Base-by-base conservation (phyloP, 2,329 filamentous ascomycete genomes). In the Fusarium hainanense region DNA sequence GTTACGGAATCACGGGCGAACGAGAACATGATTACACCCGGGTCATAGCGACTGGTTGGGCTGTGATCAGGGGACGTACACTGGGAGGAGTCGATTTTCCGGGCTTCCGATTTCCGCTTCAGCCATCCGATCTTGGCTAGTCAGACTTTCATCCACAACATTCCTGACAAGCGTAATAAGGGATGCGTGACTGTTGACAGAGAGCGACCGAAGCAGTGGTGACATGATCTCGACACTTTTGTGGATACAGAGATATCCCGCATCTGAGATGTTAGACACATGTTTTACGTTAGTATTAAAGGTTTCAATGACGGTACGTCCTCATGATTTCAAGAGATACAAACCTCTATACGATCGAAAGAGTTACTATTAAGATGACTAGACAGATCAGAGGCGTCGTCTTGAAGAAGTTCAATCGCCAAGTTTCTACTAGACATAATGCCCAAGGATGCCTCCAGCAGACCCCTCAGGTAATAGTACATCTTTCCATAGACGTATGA, bases 401-500 rank as follows among this genome's bases (percentile, higher is more conserved):
- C 3, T 9, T 56, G 27, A 8, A 56, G 20, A 3, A 62, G 28
- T 13, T 34, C 13, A 40, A 68, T 43, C 4, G 10, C 6, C 3
- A 2, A 3, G 21, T 21, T 14, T 14, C n/a, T 27, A 2, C 7
- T 30, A 7, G n/a, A 20, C 1, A 68, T 7, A 1, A 43, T n/a
- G 1, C 11, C 10, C 3, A 51, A 4, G 16, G 65, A 66, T 2
- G 8, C 7, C 2, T 12, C 16, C 7, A 69, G 6, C 1, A 34
- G 1, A 11, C 4, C 28, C 6, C 18, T 27, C 9, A 68, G 3
- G 30, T 65, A 7, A 6, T 43, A 25, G 7, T 61, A 68, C 4
- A 68, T 52, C 32, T 68, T 69, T 3, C 66, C 60, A 2, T 49
- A 69, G 21, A 68, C 56, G 16, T 69, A 56, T 8, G 41, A 49